Base-by-base conservation (phyloP, 306 rosid genomes). In the Nissolia schottii region DNA sequence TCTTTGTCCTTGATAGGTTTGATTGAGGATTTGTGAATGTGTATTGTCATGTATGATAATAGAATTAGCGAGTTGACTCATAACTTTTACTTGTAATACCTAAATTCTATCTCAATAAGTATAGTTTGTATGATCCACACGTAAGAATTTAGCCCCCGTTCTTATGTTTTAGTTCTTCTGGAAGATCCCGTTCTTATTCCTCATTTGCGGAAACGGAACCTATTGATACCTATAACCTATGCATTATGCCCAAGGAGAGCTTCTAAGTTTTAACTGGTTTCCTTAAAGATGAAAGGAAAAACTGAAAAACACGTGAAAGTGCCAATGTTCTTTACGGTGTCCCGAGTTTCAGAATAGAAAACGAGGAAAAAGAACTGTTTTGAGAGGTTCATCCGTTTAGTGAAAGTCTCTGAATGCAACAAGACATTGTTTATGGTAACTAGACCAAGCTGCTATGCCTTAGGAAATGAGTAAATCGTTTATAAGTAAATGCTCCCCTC, bases 21-120 rank as follows among this genome's bases (percentile, higher is more conserved):
- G 16, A 77, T 55, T 41, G 54, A n/a, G 72, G 71, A 80, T 77
- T 55, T 69, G 69, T 67, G 9, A 0, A 70, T 56, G 46, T 80
- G 74, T 83, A 75, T 73, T 63, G 73, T 78, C 19, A 45, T 88
- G 88, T 88, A 81, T 67, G 56, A 81, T 85, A 75, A 68, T 85
- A 71, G 73, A 67, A 38, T 64, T 81, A 28, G 71, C 55, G 29
- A 70, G 67, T 72, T 59, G 25, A 74, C 55, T 59, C 22, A 1
- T 65, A 66, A 57, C 58, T 62, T 25, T 32, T 29, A 28, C 61
- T 27, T 31, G 48, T 27, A 35, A 55, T 15, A 25, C 40, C 19
- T 69, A n/a, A n/a, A 45, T 64, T 70, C 43, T 2, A 13, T 31
- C 59, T 13, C 64, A 41, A 40, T 35, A 55, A 67, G 65, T 56